phyloP scores from a whole-genome alignment of 768 basidiomycete genomes.

The Pleurotus tuoliensis region DNA sequence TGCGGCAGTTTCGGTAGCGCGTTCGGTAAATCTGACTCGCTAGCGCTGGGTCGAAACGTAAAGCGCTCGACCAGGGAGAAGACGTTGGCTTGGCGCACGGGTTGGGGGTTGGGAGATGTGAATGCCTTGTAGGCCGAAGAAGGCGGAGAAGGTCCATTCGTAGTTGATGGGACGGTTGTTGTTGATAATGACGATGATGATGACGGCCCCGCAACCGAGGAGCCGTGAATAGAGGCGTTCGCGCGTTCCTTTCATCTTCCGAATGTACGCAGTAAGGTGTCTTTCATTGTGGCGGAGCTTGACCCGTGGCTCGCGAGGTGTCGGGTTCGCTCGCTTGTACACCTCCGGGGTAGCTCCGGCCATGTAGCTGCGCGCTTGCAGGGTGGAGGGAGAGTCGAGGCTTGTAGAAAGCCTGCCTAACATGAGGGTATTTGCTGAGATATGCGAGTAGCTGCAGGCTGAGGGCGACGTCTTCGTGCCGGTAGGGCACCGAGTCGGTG shows the following conservation, averaged over 20 bases:
- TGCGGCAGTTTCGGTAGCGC: constrained; percentile 70
- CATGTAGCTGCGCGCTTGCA: constrained; percentile 46
- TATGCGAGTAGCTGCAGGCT: constrained; percentile 93
- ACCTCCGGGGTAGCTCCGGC: constrained; percentile 19
- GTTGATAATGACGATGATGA: background rate
- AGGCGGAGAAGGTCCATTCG: constrained; percentile 5
- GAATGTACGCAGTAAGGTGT: constrained; percentile 43
- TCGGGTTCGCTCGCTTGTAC: constrained; percentile 1
- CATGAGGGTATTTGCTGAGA: constrained; percentile 96
- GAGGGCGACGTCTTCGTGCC: constrained; percentile 91
- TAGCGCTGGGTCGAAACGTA: constrained; percentile 87
- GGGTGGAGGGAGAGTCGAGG: constrained; percentile 77
- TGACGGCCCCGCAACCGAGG: background rate
- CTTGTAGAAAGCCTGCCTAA: constrained; percentile 93
- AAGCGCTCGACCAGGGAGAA: constrained; percentile 96
- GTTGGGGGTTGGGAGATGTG: constrained; percentile 16
- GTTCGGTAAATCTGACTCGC: constrained; percentile 67
- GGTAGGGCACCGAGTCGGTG: constrained; percentile 60
- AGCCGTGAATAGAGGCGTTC: background rate
- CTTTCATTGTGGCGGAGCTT: constrained; percentile 9
- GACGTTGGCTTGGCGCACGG: constrained; percentile 73
- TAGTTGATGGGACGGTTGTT: background rate
- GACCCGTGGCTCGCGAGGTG: constrained; percentile 10
- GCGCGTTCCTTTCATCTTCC: constrained; percentile 38
- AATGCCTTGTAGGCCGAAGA: constrained; percentile 10